Evolutionary conservation across 805 yeast genomes (phyloP).

Genomic region (Lachancea nothofagi): DNA sequence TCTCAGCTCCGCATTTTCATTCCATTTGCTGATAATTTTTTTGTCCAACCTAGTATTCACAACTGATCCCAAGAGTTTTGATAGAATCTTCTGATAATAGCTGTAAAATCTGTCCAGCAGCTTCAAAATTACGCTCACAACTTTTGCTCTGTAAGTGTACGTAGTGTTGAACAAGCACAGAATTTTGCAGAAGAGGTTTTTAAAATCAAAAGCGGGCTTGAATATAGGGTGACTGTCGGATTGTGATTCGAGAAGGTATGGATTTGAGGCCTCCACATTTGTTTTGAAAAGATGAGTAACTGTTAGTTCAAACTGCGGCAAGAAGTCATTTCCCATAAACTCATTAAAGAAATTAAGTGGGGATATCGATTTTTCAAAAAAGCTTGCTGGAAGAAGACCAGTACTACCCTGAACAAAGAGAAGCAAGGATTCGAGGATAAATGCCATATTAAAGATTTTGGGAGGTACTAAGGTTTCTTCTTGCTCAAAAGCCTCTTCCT

Average conservation of each 20-base stretch:
- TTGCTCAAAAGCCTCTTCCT: conserved; percentile 51
- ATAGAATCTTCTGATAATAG: conserved; percentile 32
- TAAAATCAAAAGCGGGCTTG: conserved; percentile 29
- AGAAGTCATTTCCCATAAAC: conserved; percentile 59
- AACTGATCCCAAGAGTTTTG: conserved; percentile 23
- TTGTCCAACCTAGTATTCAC: conserved; percentile 17
- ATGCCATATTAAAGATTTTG: conserved; percentile 72
- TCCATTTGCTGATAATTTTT: conserved; percentile 33
- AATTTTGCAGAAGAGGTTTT: conserved; percentile 22
- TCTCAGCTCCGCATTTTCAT: conserved; percentile 31
- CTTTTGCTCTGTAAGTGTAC: conserved; percentile 46
- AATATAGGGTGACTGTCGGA: conserved; percentile 29
- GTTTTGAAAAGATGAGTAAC: conserved; percentile 49
- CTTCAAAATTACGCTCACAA: conserved; percentile 37
- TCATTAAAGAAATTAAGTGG: conserved; percentile 49
- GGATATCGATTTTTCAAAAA: conserved; percentile 20
- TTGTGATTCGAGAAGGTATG: conserved; percentile 35
- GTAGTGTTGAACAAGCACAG: conserved; percentile 34
- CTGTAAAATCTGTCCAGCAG: conserved; percentile 37
- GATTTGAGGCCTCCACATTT: conserved; percentile 37
- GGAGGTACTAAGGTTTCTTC: conserved; percentile 64
- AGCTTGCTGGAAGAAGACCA: conserved; percentile 33
- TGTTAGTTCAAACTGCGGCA: conserved; percentile 57
- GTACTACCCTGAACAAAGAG: conserved; percentile 59
- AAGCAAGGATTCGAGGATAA: conserved; percentile 67